Percentiles rank a stretch among this genome's conserved stretches.
phyloP scores from a whole-genome alignment of 2,329 filamentous ascomycete species.

The Cladosporium sp. region DNA sequence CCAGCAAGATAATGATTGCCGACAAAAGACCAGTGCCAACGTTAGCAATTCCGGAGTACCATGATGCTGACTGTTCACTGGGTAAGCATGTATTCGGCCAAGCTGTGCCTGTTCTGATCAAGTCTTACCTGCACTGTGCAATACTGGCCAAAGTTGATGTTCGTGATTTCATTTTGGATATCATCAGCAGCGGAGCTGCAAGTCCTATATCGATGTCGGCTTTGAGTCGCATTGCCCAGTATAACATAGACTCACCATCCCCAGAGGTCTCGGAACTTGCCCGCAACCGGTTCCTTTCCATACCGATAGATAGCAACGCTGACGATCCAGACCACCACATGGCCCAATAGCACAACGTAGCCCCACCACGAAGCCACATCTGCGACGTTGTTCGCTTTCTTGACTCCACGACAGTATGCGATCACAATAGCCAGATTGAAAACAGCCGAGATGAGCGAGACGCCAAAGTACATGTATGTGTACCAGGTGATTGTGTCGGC shows the following conservation, averaged over 20 bases:
- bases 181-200: constrained; percentile 31
- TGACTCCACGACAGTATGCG: constrained; percentile 37
- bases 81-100: neutral
- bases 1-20: constrained; percentile 36
- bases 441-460: constrained; percentile 37
- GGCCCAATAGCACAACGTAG: constrained; percentile 35
- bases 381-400: constrained; percentile 39
- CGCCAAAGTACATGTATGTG: constrained; percentile 44
- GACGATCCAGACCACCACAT: constrained; percentile 42
- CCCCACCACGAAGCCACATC: constrained; percentile 35
- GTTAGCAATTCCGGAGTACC: constrained; percentile 41
- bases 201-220: neutral
- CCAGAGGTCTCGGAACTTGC: constrained; percentile 45
- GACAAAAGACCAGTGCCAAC: constrained; percentile 36
- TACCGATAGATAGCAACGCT: constrained; percentile 40
- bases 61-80: constrained; percentile 35
- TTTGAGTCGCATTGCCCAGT: constrained; percentile 36
- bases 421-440: constrained; percentile 42
- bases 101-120: too few species aligned
- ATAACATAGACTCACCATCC: constrained; percentile 39
- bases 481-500: constrained; percentile 42
- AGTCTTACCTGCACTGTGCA: constrained; percentile 41
- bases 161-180: constrained; percentile 43
- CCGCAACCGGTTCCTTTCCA: constrained; percentile 40
- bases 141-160: constrained; percentile 41